Evolutionary conservation across 2,329 filamentous ascomycete species (phyloP).

Genomic region (Microsporum ferrugineum): DNA sequence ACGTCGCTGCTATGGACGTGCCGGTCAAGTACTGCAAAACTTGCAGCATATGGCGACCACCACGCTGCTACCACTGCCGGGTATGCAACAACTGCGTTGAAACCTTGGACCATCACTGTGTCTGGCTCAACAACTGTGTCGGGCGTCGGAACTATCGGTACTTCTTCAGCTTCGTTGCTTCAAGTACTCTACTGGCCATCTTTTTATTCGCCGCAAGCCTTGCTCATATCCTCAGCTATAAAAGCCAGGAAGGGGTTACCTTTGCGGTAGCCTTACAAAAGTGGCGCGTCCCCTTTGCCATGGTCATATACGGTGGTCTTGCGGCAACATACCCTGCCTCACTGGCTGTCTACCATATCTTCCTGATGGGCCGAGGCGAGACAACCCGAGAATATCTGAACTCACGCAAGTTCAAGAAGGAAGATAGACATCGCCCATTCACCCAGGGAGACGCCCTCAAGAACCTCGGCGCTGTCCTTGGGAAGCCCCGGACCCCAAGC

Average conservation of each 20-base stretch:
- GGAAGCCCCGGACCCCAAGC: constrained; percentile 71
- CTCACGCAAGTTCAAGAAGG: constrained; percentile 86
- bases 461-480: constrained; percentile 74
- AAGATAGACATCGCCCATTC: constrained; percentile 83
- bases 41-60: constrained; percentile 93
- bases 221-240: constrained; percentile 69
- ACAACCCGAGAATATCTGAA: constrained; percentile 95
- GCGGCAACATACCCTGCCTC: constrained; percentile 69
- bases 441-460: constrained; percentile 61
- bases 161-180: constrained; percentile 84
- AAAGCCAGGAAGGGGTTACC: constrained; percentile 48
- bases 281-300: constrained; percentile 72
- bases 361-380: constrained; percentile 80
- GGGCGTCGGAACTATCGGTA: constrained; percentile 95
- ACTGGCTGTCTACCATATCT: constrained; percentile 78
- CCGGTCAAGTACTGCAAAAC: constrained; percentile 97
- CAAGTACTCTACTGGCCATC: constrained; percentile 62
- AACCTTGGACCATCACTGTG: constrained; percentile 94
- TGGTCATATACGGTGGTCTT: constrained; percentile 72
- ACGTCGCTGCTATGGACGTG: constrained; percentile 85
- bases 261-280: constrained; percentile 58
- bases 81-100: constrained; percentile 96
- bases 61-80: constrained; percentile 89
- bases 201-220: constrained; percentile 68
- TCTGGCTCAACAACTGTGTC: constrained; percentile 98